phyloP scores from a whole-genome alignment of 1,139 yeast genomes.

The Blastobotrys petasosporus region DNA sequence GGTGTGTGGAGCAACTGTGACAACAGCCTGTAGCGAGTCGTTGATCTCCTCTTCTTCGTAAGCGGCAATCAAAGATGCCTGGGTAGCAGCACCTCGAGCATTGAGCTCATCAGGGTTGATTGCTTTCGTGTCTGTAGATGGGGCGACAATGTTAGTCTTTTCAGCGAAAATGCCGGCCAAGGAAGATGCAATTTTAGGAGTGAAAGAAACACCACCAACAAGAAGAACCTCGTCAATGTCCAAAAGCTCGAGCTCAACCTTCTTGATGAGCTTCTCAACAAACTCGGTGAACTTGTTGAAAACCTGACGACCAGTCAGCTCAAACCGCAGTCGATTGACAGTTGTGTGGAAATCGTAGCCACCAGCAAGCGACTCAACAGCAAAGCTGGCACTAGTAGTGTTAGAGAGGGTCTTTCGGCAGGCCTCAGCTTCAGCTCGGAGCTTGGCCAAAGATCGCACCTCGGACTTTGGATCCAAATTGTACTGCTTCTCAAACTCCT shows the following conservation, averaged over 20 bases:
- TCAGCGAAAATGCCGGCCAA: slow-evolving; percentile 67
- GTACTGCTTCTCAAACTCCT: slow-evolving; percentile 88
- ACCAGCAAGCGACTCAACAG: slow-evolving; percentile 90
- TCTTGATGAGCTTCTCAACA: slow-evolving; percentile 65
- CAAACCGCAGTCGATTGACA: slow-evolving; percentile 91
- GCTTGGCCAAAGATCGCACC: slow-evolving; percentile 83
- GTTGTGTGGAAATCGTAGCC: slow-evolving; percentile 92
- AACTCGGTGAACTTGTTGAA: slow-evolving; percentile 71
- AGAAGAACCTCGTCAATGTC: slow-evolving; percentile 88
- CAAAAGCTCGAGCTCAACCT: slow-evolving; percentile 79
- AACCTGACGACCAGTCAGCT: slow-evolving; percentile 75
- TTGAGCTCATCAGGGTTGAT: slow-evolving; percentile 83
- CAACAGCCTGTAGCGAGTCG: slow-evolving; percentile 80
- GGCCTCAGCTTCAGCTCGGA: slow-evolving; percentile 73
- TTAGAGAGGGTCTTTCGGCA: slow-evolving; percentile 91
- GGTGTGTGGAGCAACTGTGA: slow-evolving; percentile 84
- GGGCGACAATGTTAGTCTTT: slow-evolving; percentile 68
- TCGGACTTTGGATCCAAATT: slow-evolving; percentile 74
- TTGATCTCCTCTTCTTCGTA: slow-evolving; percentile 82
- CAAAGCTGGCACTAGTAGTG: slow-evolving; percentile 82
- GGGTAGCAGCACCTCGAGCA: slow-evolving; percentile 95
- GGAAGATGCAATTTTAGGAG: slow-evolving; percentile 83
- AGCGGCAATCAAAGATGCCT: slow-evolving; percentile 80
- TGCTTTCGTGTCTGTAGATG: slow-evolving; percentile 70
- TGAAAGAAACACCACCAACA: slow-evolving; percentile 90